Percentiles rank a stretch among this genome's conserved stretches.
These are phyloP conservation scores for Neurospora sp. DNA, from an alignment of 495 filamentous ascomycete species.

Conservation along the genomic window DNA sequence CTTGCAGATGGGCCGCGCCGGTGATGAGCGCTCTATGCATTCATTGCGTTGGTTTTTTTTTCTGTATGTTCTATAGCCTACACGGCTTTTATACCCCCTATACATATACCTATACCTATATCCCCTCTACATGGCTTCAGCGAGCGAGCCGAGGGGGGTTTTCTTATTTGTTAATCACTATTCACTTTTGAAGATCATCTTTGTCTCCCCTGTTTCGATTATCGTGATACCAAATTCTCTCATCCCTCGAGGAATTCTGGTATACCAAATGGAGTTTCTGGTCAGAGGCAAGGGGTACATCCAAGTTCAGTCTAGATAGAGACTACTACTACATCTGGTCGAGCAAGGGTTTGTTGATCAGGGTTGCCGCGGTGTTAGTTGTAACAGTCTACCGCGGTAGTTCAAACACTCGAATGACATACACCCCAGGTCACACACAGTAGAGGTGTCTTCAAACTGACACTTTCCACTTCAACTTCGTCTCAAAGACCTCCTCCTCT, in stretches of 20 bases:
- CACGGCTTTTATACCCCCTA: neutral
- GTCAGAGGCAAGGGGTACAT: neutral
- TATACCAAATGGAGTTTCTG: neutral
- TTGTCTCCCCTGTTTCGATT: neutral
- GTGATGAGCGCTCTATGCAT: neutral
- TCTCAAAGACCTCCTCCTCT: neutral
- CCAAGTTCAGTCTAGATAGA: neutral
- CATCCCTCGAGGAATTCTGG: neutral
- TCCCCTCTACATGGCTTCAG: neutral
- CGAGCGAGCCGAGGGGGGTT: neutral
- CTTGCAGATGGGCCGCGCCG: neutral
- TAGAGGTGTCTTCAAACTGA: neutral
- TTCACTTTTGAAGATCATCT: neutral
- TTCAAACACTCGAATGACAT: neutral
- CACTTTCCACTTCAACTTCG: neutral
- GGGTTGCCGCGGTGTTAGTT: neutral
- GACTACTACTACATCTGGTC: neutral
- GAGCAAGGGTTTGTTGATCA: too few relatives aligned
- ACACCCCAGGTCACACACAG: neutral
- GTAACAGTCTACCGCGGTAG: neutral
- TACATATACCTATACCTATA: neutral
- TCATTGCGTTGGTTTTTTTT: neutral
- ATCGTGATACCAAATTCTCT: neutral
- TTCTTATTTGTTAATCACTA: neutral
- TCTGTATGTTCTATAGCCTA: neutral